Evolutionary conservation across 768 basidiomycete genomes (phyloP), one percentile per base, ranked within the genome.

Genomic region (Hypholoma sublateritium): DNA sequence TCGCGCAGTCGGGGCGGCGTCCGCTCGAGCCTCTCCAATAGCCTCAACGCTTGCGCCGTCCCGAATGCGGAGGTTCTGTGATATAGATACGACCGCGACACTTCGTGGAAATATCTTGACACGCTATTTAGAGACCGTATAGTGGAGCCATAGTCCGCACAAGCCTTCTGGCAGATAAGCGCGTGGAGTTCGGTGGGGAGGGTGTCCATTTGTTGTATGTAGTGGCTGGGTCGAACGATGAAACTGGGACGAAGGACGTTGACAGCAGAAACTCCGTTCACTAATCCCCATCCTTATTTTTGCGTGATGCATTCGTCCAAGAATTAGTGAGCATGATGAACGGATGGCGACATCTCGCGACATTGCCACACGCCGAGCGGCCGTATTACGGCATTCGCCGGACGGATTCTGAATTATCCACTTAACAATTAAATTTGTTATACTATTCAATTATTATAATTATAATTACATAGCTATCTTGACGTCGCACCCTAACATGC

Each of bases 111-210:
- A 52, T 78, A 77, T 50, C 57, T 70, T 0, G 79, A 80, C 3
- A 78, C 75, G 7, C 66, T 62, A 53, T 66, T 69, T 16, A 82
- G 67, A 0, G 76, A 65, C 36, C 68, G 70, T 42, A 74, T 71
- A 0, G 77, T 71, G 14, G 54, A 41, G 0, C 77, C 78, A 42
- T 76, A 76, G 55, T 77, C 75, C 9, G 66, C 57, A 59, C 79
- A 80, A 5, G 74, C 74, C 2, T 78, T 63, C 47, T 75, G 67
- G 58, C 70, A 77, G 51, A 82, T 80, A 56, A 76, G 73, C 3
- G 75, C 71, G 52, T 76, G 75, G 14, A 82, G 65, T 63, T 82
- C 80, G 34, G 73, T 68, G 14, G 80, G 80, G 50, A 72, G 74
- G 35, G 54, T 55, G 44, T 76, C 62, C 72, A 79, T 75, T 16